These are phyloP conservation scores for Hypericum androsaemum DNA, from an alignment of 345 rosid species.

Conservation along the genomic window DNA sequence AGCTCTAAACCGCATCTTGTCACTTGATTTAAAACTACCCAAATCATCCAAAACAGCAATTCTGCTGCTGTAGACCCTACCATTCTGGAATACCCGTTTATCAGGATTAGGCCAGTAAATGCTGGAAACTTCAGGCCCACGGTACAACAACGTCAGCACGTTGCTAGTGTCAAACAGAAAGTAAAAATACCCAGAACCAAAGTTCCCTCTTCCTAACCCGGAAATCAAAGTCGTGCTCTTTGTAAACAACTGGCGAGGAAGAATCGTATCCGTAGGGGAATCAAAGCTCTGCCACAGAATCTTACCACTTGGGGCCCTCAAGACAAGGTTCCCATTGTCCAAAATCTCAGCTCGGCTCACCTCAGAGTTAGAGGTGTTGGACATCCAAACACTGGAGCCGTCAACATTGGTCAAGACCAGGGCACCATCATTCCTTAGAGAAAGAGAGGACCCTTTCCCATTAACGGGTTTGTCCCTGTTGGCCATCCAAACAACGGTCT, in stretches of 20 bases:
- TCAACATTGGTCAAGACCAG: slow-evolving; percentile 16
- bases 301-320: slow-evolving; percentile 1
- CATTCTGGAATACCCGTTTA: neutral
- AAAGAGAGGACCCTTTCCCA: slow-evolving; percentile 15
- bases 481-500: slow-evolving; percentile 26
- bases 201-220: slow-evolving; percentile 12
- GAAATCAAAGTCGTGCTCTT: slow-evolving; percentile 15
- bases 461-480: slow-evolving; percentile 26
- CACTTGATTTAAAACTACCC: slow-evolving; percentile 17
- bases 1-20: slow-evolving; percentile 14
- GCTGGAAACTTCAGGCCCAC: slow-evolving; percentile 21
- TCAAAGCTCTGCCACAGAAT: slow-evolving; percentile 24
- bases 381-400: slow-evolving; percentile 16
- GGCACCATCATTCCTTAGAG: slow-evolving; percentile 10
- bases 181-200: slow-evolving; percentile 17
- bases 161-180: slow-evolving; percentile 18
- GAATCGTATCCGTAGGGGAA: slow-evolving; percentile 24
- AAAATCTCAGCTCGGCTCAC: slow-evolving; percentile 4
- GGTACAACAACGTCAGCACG: slow-evolving; percentile 13
- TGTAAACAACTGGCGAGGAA: slow-evolving; percentile 18
- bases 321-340: slow-evolving; percentile 20
- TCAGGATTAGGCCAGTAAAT: slow-evolving; percentile 16
- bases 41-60: slow-evolving; percentile 12
- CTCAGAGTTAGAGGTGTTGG: slow-evolving; percentile 4
- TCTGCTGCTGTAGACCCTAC: slow-evolving; percentile 18